Evolutionary conservation across 2,329 filamentous ascomycete species (phyloP), one percentile per base, ranked within the genome.

Genomic region (Tolypocladium tropicale): DNA sequence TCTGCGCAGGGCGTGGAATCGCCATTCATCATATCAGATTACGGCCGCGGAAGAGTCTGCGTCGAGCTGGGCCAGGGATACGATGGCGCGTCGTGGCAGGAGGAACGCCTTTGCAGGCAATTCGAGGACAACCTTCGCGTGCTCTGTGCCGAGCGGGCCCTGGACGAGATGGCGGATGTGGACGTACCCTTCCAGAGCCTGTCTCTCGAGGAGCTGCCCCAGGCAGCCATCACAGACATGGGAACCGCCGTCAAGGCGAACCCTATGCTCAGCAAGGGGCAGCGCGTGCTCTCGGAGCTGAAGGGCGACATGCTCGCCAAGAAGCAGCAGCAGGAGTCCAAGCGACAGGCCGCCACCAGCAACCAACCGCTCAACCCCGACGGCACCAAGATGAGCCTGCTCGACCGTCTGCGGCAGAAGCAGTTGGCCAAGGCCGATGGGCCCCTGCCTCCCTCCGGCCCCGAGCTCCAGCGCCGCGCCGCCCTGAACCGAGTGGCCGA

Each of bases 331-430:
- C 74, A 74, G 58, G 69, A 74, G 39, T 60, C 62, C 18, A 75
- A 71, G 58, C 62, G 67, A 54, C 69, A 70, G 30, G 61, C 67
- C 16, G 64, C 69, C 58, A 52, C 63, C 58, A 64, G 63, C 55
- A 63, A 64, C 48, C 21, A 68, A 0, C 61, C 70, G 55, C 61
- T 72, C 39, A 78, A 77, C 58, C 59, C 73, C 1, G 75, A 76
- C 53, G 76, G 73, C 48, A 69, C 71, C 50, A 77, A 84, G 72
- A 84, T 87, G 74, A 83, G 82, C 54, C 81, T 95, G 28, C 77
- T 94, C 56, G 88, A 92, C 68, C 85, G 88, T 52, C 81, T 95
- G 60, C 85, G 87, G 60, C 77, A 80, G 55, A 93, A 93, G 74
- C 82, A 88, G 62, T 70, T 78, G 61, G 76, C 80, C 67, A 79